Evolutionary conservation across 768 basidiomycete species (phyloP).

Genomic region (Tylopilus vinaceipallidus): DNA sequence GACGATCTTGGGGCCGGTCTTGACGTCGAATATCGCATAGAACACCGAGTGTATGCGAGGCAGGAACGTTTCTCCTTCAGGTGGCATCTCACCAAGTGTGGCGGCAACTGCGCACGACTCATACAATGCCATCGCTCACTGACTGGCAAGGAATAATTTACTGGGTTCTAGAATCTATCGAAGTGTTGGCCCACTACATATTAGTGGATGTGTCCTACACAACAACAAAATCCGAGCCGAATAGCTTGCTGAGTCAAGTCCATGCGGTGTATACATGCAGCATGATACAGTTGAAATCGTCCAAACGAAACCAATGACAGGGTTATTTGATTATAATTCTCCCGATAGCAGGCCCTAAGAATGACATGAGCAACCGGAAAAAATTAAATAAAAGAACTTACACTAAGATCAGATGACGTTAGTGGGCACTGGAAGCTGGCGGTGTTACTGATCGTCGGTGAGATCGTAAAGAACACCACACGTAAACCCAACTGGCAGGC

Average conservation of each 20-base stretch:
- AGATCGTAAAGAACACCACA: slow-evolving; percentile 62
- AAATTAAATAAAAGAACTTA: slow-evolving; percentile 13
- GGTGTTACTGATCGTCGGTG: slow-evolving; percentile 60
- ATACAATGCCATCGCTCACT: too few relatives aligned
- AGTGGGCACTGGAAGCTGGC: slow-evolving; percentile 69
- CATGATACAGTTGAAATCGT: slow-evolving; percentile 9
- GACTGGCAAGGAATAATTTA: neutral
- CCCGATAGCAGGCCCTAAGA: slow-evolving; percentile 17
- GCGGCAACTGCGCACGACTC: neutral
- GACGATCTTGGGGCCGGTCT: slow-evolving; percentile 83
- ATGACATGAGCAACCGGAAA: too few relatives aligned
- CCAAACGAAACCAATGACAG: slow-evolving; percentile 1
- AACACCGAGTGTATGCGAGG: slow-evolving; percentile 85
- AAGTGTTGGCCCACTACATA: neutral
- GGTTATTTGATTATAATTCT: neutral
- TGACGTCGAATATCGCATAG: slow-evolving; percentile 88
- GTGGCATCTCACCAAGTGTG: slow-evolving; percentile 33
- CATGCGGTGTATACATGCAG: slow-evolving; percentile 14
- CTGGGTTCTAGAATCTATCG: neutral
- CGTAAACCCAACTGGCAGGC: slow-evolving; percentile 55
- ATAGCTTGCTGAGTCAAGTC: slow-evolving; percentile 12
- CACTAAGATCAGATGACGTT: slow-evolving; percentile 28
- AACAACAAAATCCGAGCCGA: neutral
- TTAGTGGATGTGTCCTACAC: slow-evolving; percentile 1
- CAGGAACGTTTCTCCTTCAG: slow-evolving; percentile 66